Base-by-base conservation (phyloP, 2,329 filamentous ascomycete genomes). In the Blastomyces silverae region DNA sequence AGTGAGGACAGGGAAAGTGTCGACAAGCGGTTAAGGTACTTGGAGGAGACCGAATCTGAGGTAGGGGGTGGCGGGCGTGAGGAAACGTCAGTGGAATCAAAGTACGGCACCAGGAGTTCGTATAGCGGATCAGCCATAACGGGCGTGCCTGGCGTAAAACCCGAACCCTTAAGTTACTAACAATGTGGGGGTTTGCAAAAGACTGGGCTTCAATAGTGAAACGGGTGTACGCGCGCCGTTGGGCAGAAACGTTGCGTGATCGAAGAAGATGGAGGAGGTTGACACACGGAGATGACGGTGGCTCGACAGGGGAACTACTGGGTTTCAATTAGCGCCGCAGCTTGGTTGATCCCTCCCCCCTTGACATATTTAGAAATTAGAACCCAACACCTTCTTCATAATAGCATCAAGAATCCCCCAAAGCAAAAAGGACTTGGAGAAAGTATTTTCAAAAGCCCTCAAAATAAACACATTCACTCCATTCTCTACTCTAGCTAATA, bases 11-110 rank as follows among this genome's bases (percentile, higher is more conserved):
- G 83, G 15, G 90, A 86, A 63, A 95, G 87, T 2, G 90, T 89
- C 6, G 90, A 87, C 57, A 97, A 82, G 66, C 88, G 86, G 66
- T 86, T 83, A 58, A 97, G 86, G 76, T 97, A 99, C 62, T 84
- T 81, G 62, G 85, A 80, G 13, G 85, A 85, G 48, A 82, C 72
- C 66, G 74, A 66, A 65, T 75, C 71, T 63, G 70, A 56, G 65
- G 70, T 64, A 60, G 71, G 67, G 61, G 78, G 73, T 42, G 75
- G 75, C 31, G 79, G 77, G 50, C 75, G 73, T 44, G 75, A 73
- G 50, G 76, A 66, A 42, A 67, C 60, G 74, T 74, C 65, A 71
- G 73, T 67, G 69, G 74, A 68, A 70, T 84, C 80, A 67, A 88
- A 79, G 73, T 88, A 84, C 34, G 87, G 85, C 63, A 80, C 77